Evolutionary conservation across 768 basidiomycete genomes (phyloP).

Genomic region (Leccinum imitatum): DNA sequence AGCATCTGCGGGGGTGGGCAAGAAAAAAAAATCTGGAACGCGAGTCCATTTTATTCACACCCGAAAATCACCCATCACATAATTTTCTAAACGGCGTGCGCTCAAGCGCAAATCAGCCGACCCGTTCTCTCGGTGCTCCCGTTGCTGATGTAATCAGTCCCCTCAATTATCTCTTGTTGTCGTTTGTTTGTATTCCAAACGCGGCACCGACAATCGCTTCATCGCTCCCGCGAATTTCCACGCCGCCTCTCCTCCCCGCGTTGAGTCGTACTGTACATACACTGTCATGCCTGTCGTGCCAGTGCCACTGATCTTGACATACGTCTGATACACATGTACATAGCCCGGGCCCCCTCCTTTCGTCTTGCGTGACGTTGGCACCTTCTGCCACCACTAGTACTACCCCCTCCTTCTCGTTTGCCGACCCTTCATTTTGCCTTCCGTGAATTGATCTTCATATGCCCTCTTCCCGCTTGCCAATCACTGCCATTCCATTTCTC

Average conservation of each 20-base stretch:
- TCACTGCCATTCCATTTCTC: slow-evolving; percentile 3
- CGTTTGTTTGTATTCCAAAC: background rate
- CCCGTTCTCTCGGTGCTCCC: slow-evolving; percentile 11
- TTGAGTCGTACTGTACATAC: background rate
- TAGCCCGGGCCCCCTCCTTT: background rate
- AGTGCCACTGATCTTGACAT: background rate
- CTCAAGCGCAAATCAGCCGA: slow-evolving; percentile 21
- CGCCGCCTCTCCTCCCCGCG: background rate
- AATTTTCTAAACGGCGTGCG: slow-evolving; percentile 13
- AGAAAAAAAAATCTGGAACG: background rate
- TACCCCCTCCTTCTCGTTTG: background rate
- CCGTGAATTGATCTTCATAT: background rate
- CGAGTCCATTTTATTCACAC: slow-evolving; percentile 23
- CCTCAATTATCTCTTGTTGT: background rate
- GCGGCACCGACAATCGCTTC: background rate
- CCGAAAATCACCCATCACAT: slow-evolving; percentile 13
- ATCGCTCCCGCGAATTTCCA: background rate
- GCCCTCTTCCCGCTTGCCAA: background rate
- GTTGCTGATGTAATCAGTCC: slow-evolving; percentile 16
- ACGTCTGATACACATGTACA: background rate
- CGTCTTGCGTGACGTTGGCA: background rate
- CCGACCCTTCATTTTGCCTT: slow-evolving; percentile 12
- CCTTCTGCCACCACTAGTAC: background rate
- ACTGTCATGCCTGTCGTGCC: background rate
- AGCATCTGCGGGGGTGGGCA: slow-evolving; percentile 8